These are phyloP conservation scores for Rosa hybrid DNA, from an alignment of 331 rosid genomes.

Conservation along the genomic window DNA sequence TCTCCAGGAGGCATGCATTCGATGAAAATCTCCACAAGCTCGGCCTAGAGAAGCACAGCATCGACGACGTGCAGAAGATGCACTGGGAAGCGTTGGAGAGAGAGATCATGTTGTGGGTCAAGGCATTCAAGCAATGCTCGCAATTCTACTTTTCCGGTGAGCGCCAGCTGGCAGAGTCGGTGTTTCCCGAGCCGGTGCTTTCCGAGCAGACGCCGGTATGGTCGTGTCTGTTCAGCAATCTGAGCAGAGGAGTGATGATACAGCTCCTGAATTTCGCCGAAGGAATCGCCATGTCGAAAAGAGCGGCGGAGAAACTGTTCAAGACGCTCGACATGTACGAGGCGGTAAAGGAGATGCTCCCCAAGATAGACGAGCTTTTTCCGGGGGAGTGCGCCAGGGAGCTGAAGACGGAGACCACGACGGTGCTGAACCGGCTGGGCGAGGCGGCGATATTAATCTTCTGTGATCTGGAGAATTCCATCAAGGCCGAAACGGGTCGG, in stretches of 20 bases:
- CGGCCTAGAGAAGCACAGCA: constrained; percentile 63
- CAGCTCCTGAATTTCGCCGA: constrained; percentile 66
- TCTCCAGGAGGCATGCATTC: constrained; percentile 45
- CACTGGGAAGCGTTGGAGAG: constrained; percentile 58
- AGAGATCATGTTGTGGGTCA: constrained; percentile 61
- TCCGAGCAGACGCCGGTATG: constrained; percentile 14
- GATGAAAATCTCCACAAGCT: constrained; percentile 44
- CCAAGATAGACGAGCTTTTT: constrained; percentile 38
- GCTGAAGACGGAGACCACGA: constrained; percentile 44
- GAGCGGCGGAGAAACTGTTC: constrained; percentile 72
- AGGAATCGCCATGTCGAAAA: constrained; percentile 64
- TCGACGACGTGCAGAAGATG: constrained; percentile 71
- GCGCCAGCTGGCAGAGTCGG: constrained; percentile 38
- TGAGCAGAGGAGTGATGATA: constrained; percentile 43
- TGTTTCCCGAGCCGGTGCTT: constrained; percentile 46
- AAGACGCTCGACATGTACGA: constrained; percentile 82
- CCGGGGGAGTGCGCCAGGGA: constrained; percentile 43
- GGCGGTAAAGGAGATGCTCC: constrained; percentile 47
- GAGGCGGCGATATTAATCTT: constrained; percentile 55
- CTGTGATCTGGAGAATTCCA: constrained; percentile 63
- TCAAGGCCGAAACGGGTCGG: constrained; percentile 49
- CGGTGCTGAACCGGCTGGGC: constrained; percentile 49
- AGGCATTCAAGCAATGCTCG: constrained; percentile 44
- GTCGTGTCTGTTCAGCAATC: constrained; percentile 41
- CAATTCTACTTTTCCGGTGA: constrained; percentile 51